Base-by-base conservation (phyloP, 208 protist species). In the Leishmania amazonensis region DNA sequence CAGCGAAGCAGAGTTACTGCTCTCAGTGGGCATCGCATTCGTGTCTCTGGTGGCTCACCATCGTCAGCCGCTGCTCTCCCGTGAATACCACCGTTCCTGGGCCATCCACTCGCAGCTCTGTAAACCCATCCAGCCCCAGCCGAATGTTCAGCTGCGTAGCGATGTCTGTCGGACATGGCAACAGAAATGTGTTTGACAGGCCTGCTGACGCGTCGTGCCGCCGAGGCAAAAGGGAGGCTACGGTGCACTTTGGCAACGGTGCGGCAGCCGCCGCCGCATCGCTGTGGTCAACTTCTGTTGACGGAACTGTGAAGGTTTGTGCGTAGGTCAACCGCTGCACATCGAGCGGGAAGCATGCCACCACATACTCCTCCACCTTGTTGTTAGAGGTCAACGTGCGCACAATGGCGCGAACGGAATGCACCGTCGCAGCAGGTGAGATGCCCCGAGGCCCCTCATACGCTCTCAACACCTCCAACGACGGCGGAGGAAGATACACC, bases 71-170 rank as follows among this genome's bases (percentile, higher is more conserved):
- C 79, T 95, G 91, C 80, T 95, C 90, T 0, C 94, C 94, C 28
- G 87, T 93, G 60, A 97, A 93, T 1, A 88, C 90, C 45, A 96
- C 90, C 57, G 83, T 81, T 47, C 93, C 93, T 5, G 94, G 94
- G 0, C 94, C 94, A 45, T 89, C 85, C 77, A 96, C 92, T 31
- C 85, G 84, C 54, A 97, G 85, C 83, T 85, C 83, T 21, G 90
- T 91, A 17, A 88, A 89, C 8, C 90, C 94, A 58, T 97, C 94
- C 77, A 96, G 86, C n/a, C 92, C 91, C 40, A 96, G 84, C 28
- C 88, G 91, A 24, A 96, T 82, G 76, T 94, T 83, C 35, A 97
- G 81, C 51, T 85, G 70, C 8, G 76, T 64, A 45, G 75, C 91
- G 2, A 96, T 81, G 75, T 96, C 94, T 21, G 84, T 90, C 13